phyloP scores from a whole-genome alignment of 805 yeast species.

The Candida sithepensis region DNA sequence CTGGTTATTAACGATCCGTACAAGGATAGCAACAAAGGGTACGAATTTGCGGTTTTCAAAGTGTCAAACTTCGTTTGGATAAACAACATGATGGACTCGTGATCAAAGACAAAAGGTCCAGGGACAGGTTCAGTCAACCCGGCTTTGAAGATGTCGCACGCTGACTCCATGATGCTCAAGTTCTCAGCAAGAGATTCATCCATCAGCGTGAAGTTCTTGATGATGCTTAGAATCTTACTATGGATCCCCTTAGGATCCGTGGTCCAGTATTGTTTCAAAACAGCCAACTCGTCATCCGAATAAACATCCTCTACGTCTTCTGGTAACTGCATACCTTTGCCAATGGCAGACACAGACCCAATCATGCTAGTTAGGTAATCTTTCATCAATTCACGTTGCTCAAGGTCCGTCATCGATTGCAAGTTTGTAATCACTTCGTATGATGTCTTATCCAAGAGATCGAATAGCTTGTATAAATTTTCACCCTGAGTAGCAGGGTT shows the following conservation, averaged over 20 bases:
- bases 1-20: conserved; percentile 42
- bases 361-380: conserved; percentile 56
- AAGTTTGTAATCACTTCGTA: conserved; percentile 11
- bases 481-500: conserved; percentile 43
- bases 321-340: conserved; percentile 62
- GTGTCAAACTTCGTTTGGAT: conserved; percentile 32
- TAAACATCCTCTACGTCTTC: conserved; percentile 45
- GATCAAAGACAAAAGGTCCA: conserved; percentile 63
- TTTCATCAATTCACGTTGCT: conserved; percentile 25
- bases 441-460: conserved; percentile 20
- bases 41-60: conserved; percentile 28
- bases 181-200: conserved; percentile 37
- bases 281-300: conserved; percentile 29
- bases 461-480: conserved; percentile 21
- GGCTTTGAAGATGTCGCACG: conserved; percentile 56
- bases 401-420: conserved; percentile 7
- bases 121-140: conserved; percentile 61
- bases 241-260: conserved; percentile 46
- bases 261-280: conserved; percentile 42
- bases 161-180: conserved; percentile 54
- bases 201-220: conserved; percentile 41
- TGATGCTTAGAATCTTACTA: conserved; percentile 35
- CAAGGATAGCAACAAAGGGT: conserved; percentile 43
- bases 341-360: conserved; percentile 64
- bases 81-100: conserved; percentile 38